These are phyloP conservation scores for Suillus decipiens DNA, from an alignment of 768 basidiomycete species.

Conservation along the genomic window DNA sequence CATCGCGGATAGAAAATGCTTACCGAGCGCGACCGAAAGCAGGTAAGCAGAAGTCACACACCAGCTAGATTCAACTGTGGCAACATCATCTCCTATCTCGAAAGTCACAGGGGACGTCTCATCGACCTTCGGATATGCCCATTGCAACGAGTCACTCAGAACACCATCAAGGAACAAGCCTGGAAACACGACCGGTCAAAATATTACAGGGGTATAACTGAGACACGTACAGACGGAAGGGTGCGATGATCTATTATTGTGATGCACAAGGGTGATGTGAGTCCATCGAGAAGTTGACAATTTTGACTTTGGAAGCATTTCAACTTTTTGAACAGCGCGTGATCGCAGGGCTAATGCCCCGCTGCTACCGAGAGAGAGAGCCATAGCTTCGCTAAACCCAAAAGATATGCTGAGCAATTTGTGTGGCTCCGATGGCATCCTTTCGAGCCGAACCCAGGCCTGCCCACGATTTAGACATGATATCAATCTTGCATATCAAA, in stretches of 20 bases:
- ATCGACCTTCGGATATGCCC: constrained; percentile 57
- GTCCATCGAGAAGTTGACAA: constrained; percentile 67
- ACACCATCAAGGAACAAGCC: constrained; percentile 78
- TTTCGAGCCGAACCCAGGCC: constrained; percentile 54
- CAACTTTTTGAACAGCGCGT: constrained; percentile 39
- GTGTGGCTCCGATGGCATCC: constrained; percentile 37
- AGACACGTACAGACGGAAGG: constrained; percentile 59
- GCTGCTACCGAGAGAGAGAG: constrained; percentile 51
- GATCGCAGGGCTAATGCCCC: constrained; percentile 57
- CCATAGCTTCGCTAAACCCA: constrained; percentile 36
- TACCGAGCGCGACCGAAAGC: constrained; percentile 60
- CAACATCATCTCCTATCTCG: constrained; percentile 55
- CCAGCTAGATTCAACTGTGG: constrained; percentile 47
- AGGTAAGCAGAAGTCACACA: constrained; percentile 69
- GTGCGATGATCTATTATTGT: constrained; percentile 55
- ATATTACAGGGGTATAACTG: neutral
- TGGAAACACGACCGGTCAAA: constrained; percentile 28
- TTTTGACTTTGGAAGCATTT: constrained; percentile 45
- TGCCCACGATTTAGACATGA: constrained; percentile 18
- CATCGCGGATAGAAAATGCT: constrained; percentile 6
- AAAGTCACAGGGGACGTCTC: constrained; percentile 45
- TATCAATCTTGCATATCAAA: neutral
- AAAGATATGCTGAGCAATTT: constrained; percentile 40
- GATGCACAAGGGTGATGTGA: constrained; percentile 67
- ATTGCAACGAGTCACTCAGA: constrained; percentile 61